Evolutionary conservation across 2,329 filamentous ascomycete species (phyloP), one percentile per base, ranked within the genome.

Genomic region (Daldinia sp.): DNA sequence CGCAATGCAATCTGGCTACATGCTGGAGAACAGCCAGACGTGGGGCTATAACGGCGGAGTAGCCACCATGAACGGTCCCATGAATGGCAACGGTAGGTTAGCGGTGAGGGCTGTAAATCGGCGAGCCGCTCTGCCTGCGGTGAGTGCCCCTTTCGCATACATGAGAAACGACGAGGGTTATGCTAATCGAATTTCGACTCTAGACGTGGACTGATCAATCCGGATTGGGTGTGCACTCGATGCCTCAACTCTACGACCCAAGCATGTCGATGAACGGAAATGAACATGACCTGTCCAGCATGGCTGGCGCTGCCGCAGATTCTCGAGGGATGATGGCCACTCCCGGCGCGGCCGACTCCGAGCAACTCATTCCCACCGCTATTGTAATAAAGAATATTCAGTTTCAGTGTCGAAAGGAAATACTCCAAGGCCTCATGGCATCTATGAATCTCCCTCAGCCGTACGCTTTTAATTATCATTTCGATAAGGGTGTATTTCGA

Each of bases 361-460:
- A 97, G 70, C 94, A 98, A 80, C 87, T 99, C 63, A 99, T 99
- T 62, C 94, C 94, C 2, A 99, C 95, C 3, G 95, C 95, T 56
- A 98, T 99, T 71, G 95, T 99, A 61, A 98, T 99, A 80, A 99
- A 99, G 82, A 99, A 99, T 76, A 99, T 99, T 34, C 95, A 96
- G 0, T 99, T 99, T 77, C 95, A 96, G 25, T 93, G 98, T 59
- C 94, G 97, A 78, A 98, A 98, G 80, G 95, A 99, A 79, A 93
- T 94, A 72, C 84, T 99, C 35, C 92, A 96, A 30, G 88, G 90
- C 66, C 85, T 97, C 70, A 99, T 99, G 95, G 92, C 94, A 7
- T 92, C 97, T 17, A 87, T 98, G 85, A 91, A 93, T 69, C 85
- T 99, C 35, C 95, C 95, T 1, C 87, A 98, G 70, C 95, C 95